Conservation (phyloP, 495 filamentous ascomycete genomes). For the Aspergillus sparsus region DNA sequence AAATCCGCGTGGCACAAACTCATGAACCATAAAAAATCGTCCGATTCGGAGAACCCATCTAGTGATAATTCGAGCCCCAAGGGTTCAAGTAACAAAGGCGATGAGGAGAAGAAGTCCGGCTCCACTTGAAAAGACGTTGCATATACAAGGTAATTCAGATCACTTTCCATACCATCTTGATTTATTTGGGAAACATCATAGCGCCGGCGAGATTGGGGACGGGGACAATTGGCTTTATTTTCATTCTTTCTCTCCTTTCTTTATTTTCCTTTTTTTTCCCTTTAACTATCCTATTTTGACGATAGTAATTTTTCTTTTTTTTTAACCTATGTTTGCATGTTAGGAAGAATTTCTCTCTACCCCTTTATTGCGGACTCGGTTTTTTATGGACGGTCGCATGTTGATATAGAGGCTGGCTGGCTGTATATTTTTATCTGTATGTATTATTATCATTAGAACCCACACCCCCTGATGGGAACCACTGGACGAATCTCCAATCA, state of each 20-base stretch:
- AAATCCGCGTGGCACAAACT: slow-evolving; percentile 88
- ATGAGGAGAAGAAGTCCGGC: slow-evolving; percentile 57
- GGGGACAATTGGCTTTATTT: background rate
- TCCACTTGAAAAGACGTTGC: slow-evolving; percentile 42
- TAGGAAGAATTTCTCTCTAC: slow-evolving; percentile 8
- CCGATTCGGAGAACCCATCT: slow-evolving; percentile 34
- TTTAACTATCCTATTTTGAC: background rate
- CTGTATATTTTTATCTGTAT: slow-evolving; percentile 7
- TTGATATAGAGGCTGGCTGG: background rate
- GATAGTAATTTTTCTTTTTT: slow-evolving; percentile 1
- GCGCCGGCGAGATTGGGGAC: slow-evolving; percentile 44
- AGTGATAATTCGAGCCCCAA: slow-evolving; percentile 35
- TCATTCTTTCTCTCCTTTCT: background rate
- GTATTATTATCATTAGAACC: slow-evolving; percentile 4
- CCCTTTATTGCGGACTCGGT: background rate
- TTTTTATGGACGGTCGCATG: slow-evolving; percentile 3
- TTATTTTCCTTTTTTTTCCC: background rate
- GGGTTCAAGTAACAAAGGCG: slow-evolving; percentile 40
- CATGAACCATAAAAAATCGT: slow-evolving; percentile 68
- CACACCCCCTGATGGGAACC: too few relatives aligned
- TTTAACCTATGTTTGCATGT: background rate
- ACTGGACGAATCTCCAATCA: too few relatives aligned
- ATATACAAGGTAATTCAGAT: slow-evolving; percentile 26
- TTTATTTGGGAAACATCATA: slow-evolving; percentile 45
- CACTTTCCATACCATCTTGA: slow-evolving; percentile 31